These are phyloP conservation scores for Penicillium psychrofluorescens DNA, from an alignment of 495 filamentous ascomycete species.

Conservation along the genomic window DNA sequence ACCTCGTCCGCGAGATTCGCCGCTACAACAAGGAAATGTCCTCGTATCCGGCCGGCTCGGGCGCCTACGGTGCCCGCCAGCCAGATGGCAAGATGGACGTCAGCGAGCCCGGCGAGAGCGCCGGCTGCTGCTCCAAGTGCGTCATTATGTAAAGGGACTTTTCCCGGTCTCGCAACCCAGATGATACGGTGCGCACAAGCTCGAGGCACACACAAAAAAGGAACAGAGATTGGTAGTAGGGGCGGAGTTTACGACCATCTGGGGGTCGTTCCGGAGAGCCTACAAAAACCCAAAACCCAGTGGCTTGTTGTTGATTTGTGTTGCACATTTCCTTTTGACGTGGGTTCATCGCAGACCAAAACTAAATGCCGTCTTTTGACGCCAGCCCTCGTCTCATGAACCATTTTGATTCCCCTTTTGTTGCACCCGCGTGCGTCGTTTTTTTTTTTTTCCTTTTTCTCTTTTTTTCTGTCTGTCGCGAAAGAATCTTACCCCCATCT, in stretches of 20 bases:
- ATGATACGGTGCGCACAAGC: not conserved
- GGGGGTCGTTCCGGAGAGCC: not conserved
- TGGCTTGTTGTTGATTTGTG: conserved; percentile 12
- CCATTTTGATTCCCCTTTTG: conserved; percentile 42
- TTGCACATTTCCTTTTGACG: conserved; percentile 11
- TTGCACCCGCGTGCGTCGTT: conserved; percentile 22
- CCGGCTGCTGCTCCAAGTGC: conserved; percentile 82
- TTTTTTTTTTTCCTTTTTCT: conserved; percentile 10
- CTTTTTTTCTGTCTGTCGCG: conserved; percentile 9
- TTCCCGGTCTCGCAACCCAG: not conserved
- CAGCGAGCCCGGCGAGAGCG: conserved; percentile 58
- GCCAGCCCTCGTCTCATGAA: conserved; percentile 39
- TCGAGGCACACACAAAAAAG: no score
- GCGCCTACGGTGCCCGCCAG: conserved; percentile 51
- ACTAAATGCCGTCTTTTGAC: conserved; percentile 16
- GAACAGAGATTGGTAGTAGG: conserved; percentile 7
- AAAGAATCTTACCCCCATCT: conserved; percentile 6
- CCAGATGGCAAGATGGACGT: conserved; percentile 70
- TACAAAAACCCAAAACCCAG: not conserved
- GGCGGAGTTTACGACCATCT: conserved; percentile 6
- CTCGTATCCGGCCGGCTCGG: conserved; percentile 63
- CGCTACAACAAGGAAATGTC: conserved; percentile 97
- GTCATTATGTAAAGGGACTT: conserved; percentile 68
- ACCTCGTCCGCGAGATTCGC: conserved; percentile 94
- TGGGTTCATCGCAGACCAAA: conserved; percentile 21